Evolutionary conservation across 208 protist genomes (phyloP).

Genomic region (Trichomonas vaginalis): DNA sequence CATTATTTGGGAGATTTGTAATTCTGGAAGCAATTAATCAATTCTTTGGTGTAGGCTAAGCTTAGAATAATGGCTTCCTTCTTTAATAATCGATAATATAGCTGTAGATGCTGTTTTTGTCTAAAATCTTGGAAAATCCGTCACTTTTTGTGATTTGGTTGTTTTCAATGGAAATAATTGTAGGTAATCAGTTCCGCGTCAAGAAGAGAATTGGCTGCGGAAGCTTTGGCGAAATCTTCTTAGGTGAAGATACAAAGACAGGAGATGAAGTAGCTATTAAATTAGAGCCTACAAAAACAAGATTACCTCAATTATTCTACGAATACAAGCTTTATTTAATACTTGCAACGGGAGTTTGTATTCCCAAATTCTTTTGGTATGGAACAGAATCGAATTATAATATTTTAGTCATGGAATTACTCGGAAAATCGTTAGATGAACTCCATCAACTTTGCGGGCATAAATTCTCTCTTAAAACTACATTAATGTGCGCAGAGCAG

Average conservation of each 20-base stretch:
- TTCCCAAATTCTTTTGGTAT: conserved; percentile 76
- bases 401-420: conserved; percentile 94
- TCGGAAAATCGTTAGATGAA: conserved; percentile 88
- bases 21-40: no score
- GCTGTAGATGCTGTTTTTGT: no score
- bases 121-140: no score
- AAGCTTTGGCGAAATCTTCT: neutral
- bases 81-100: no score
- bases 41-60: no score
- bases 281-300: conserved; percentile 37
- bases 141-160: no score
- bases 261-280: neutral
- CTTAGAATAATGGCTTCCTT: no score
- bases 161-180: neutral
- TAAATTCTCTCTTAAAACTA: conserved; percentile 74
- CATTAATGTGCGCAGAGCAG: conserved; percentile 88
- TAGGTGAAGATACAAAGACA: neutral
- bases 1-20: no score
- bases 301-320: conserved; percentile 83
- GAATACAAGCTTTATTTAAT: conserved; percentile 79
- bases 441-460: conserved; percentile 67
- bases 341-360: conserved; percentile 61
- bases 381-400: conserved; percentile 83
- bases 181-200: neutral
- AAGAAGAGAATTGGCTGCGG: neutral